These are phyloP conservation scores for Coccinonectria pachysandricola DNA, from an alignment of 2,329 filamentous ascomycete genomes.

Conservation along the genomic window DNA sequence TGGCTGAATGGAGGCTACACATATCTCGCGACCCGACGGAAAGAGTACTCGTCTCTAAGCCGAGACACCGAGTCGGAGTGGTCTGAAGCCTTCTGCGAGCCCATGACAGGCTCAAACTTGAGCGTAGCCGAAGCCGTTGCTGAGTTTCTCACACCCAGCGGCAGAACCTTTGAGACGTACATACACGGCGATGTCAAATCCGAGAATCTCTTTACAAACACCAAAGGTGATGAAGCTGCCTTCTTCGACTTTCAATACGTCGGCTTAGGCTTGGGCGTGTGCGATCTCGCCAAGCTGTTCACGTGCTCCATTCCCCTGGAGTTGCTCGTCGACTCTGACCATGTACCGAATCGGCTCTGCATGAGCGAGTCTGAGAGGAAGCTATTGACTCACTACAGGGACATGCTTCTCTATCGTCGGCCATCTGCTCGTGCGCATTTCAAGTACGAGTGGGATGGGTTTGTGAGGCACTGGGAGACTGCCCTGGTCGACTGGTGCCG, in stretches of 20 bases:
- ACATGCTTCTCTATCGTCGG: conserved; percentile 19
- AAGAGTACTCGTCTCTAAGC: conserved; percentile 41
- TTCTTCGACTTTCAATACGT: conserved; percentile 64
- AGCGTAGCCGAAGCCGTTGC: conserved; percentile 45
- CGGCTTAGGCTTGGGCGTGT: conserved; percentile 52
- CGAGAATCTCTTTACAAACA: conserved; percentile 53
- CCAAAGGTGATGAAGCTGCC: conserved; percentile 38
- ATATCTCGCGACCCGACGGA: conserved; percentile 52
- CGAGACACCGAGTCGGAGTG: conserved; percentile 43
- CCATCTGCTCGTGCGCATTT: neutral
- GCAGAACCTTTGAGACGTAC: conserved; percentile 39
- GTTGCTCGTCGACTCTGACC: conserved; percentile 32
- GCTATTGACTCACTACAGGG: conserved; percentile 42
- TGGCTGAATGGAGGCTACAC: conserved; percentile 63
- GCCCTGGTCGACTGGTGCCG: conserved; percentile 58
- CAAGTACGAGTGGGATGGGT: conserved; percentile 42
- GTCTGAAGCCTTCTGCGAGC: conserved; percentile 37
- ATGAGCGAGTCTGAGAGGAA: conserved; percentile 41
- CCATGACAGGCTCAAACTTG: conserved; percentile 9
- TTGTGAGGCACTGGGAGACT: conserved; percentile 53
- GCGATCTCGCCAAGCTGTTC: conserved; percentile 57
- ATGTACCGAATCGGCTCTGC: conserved; percentile 26
- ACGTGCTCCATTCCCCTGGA: conserved; percentile 51
- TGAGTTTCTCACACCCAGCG: conserved; percentile 35
- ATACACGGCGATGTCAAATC: conserved; percentile 63